These are phyloP conservation scores for Isochrysis galbana DNA, from an alignment of 78 protist species.

Conservation along the genomic window DNA sequence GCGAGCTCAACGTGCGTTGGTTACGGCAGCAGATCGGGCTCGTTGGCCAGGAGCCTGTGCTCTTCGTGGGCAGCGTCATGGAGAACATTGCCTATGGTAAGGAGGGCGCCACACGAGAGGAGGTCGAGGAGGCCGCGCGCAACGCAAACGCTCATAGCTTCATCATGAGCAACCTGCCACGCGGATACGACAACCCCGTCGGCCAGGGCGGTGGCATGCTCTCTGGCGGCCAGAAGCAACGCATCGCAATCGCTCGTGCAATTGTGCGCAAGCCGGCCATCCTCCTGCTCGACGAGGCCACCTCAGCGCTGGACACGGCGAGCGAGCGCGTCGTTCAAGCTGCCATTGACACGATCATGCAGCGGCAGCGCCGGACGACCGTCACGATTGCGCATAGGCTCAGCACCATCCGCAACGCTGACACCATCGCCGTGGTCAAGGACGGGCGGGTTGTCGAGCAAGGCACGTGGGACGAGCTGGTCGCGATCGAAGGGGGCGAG, in stretches of 20 bases:
- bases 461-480: constrained; percentile 78
- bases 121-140: constrained; percentile 67
- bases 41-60: constrained; percentile 74
- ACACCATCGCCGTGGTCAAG: constrained; percentile 75
- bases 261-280: constrained; percentile 83
- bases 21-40: constrained; percentile 49
- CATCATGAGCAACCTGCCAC: constrained; percentile 67
- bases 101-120: neutral
- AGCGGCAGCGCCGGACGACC: constrained; percentile 26
- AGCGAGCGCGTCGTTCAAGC: constrained; percentile 77
- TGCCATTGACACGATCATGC: constrained; percentile 55
- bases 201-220: constrained; percentile 89
- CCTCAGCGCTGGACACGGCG: constrained; percentile 86
- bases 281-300: constrained; percentile 93
- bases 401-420: constrained; percentile 80
- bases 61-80: constrained; percentile 76
- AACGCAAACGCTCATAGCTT: constrained; percentile 91
- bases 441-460: constrained; percentile 76
- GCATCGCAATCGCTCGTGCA: constrained; percentile 94
- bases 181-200: constrained; percentile 80
- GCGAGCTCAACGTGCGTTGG: constrained; percentile 23
- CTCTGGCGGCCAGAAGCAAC: constrained; percentile 94
- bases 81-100: constrained; percentile 86
- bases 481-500: constrained; percentile 42
- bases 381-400: constrained; percentile 94